Evolutionary conservation across 2,329 filamentous ascomycete genomes (phyloP).

Genomic region (Colletotrichum orchidophilum): DNA sequence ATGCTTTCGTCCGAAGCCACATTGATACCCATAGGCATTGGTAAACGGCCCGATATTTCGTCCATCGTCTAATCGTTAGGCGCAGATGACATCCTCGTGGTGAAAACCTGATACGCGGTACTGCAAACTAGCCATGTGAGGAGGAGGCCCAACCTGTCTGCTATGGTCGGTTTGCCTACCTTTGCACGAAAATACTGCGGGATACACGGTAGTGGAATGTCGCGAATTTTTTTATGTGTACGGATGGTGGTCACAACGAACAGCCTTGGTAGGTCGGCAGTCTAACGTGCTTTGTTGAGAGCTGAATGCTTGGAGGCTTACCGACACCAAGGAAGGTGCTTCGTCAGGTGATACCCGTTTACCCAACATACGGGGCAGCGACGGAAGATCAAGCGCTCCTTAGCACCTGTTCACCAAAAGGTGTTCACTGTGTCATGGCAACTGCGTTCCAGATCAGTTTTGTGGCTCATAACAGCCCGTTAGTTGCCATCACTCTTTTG

Average conservation of each 20-base stretch:
- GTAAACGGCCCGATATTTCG: too few species aligned
- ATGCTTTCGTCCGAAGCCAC: background rate
- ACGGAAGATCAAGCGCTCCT: background rate
- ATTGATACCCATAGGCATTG: background rate
- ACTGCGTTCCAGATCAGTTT: too few species aligned
- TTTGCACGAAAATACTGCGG: background rate
- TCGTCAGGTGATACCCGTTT: background rate
- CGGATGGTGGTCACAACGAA: background rate
- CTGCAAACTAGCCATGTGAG: background rate
- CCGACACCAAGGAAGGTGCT: background rate
- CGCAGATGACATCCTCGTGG: background rate
- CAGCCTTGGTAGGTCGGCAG: background rate
- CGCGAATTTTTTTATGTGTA: background rate
- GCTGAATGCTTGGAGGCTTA: background rate
- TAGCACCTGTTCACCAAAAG: background rate
- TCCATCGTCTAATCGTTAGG: background rate
- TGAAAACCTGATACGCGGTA: background rate
- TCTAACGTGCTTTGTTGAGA: background rate
- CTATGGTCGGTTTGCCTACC: background rate
- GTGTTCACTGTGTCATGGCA: background rate
- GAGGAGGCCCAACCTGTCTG: background rate
- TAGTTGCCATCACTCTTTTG: too few species aligned
- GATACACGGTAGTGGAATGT: background rate
- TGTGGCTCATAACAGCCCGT: too few species aligned
- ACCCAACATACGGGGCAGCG: background rate